Percentiles rank a stretch among this genome's conserved stretches.
Conservation (phyloP, 495 filamentous ascomycete genomes). For the Penicillium longicatenatum region DNA sequence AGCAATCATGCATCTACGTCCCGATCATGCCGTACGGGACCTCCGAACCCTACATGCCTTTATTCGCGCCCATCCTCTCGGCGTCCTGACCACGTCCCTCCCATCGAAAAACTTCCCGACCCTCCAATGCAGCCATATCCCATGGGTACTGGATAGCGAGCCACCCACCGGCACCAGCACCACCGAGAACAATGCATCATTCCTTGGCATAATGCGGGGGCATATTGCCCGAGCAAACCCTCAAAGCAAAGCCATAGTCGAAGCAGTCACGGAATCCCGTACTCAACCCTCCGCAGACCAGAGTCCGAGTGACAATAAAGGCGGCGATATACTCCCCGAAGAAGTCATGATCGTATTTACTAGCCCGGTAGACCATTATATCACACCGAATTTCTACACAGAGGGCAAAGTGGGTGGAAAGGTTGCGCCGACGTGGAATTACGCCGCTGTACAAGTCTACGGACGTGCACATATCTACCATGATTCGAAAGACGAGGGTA, state of each 20-base stretch:
- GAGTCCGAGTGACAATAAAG: not conserved
- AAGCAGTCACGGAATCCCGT: conserved; percentile 25
- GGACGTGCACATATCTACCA: conserved; percentile 50
- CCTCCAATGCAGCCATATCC: conserved; percentile 53
- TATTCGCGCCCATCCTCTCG: conserved; percentile 50
- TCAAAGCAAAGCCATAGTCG: conserved; percentile 56
- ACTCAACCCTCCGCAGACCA: too few species aligned
- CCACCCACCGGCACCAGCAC: not conserved
- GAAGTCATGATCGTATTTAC: conserved; percentile 53
- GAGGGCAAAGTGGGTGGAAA: conserved; percentile 58
- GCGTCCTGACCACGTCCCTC: conserved; percentile 52
- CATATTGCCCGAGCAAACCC: conserved; percentile 56
- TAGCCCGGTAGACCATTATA: conserved; percentile 52
- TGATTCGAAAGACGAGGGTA: conserved; percentile 33
- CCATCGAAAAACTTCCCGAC: conserved; percentile 38
- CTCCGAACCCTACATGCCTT: conserved; percentile 44
- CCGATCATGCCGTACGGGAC: conserved; percentile 44
- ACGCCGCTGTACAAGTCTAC: conserved; percentile 58
- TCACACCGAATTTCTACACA: conserved; percentile 62
- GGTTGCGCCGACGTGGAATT: conserved; percentile 66
- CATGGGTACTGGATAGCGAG: conserved; percentile 46
- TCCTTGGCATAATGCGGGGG: conserved; percentile 18
- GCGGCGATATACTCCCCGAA: not conserved
- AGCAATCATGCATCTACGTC: conserved; percentile 49
- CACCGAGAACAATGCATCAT: conserved; percentile 1